Evolutionary conservation across 2,329 filamentous ascomycete genomes (phyloP).

Genomic region (Penicillium sp.): DNA sequence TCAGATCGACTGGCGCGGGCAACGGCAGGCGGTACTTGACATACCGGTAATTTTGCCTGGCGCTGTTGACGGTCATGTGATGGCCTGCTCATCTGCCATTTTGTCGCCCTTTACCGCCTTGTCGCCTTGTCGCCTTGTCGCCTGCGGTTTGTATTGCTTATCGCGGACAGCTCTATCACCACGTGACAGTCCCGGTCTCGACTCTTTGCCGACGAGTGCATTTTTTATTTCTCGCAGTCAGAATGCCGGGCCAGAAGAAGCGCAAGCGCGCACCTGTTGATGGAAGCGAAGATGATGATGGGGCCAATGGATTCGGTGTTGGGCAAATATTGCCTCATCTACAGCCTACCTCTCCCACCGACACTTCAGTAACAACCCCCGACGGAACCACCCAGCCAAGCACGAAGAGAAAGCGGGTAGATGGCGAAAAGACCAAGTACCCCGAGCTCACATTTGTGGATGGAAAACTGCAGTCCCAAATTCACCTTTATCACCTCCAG

Average conservation of each 20-base stretch:
- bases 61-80: too few relatives aligned
- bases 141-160: slow-evolving; percentile 4
- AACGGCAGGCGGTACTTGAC: not conserved
- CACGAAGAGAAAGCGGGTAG: slow-evolving; percentile 25
- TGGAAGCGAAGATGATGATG: slow-evolving; percentile 14
- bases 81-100: too few relatives aligned
- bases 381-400: slow-evolving; percentile 6
- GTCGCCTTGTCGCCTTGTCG: slow-evolving; percentile 2
- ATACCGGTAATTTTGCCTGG: too few relatives aligned
- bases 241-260: slow-evolving; percentile 35
- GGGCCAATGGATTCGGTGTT: slow-evolving; percentile 28
- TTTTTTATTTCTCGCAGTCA: slow-evolving; percentile 2
- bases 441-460: slow-evolving; percentile 54
- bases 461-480: slow-evolving; percentile 53
- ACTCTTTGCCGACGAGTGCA: too few relatives aligned
- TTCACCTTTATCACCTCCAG: slow-evolving; percentile 60
- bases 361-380: not conserved
- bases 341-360: slow-evolving; percentile 20
- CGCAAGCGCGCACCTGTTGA: slow-evolving; percentile 31
- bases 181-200: too few relatives aligned
- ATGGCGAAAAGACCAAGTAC: slow-evolving; percentile 49
- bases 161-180: slow-evolving; percentile 21
- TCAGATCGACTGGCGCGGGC: slow-evolving; percentile 33
- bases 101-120: too few relatives aligned
- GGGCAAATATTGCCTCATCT: slow-evolving; percentile 34